Conservation (phyloP, 257 asterid species). For the Solanum paucissectum region DNA sequence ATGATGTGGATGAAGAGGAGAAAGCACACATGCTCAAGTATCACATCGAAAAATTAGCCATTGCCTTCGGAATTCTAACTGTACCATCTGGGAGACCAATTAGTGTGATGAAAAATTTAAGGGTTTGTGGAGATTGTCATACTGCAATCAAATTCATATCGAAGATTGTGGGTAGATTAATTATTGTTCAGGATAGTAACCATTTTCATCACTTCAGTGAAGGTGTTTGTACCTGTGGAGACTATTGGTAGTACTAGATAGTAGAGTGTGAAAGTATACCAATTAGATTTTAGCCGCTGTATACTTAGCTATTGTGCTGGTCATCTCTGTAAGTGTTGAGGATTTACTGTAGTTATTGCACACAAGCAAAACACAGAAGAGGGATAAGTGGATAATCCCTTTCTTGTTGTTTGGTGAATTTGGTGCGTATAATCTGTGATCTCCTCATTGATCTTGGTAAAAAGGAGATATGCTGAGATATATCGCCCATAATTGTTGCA, state of each 20-base stretch:
- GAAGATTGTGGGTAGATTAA: too few species aligned
- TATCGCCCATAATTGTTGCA: not conserved
- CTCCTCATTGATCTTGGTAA: not conserved
- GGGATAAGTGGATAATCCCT: not conserved
- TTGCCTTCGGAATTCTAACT: too few species aligned
- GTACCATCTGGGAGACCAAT: too few species aligned
- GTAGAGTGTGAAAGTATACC: not conserved
- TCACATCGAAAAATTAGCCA: too few species aligned
- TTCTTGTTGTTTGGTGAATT: not conserved
- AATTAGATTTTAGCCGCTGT: not conserved
- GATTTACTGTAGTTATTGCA: not conserved
- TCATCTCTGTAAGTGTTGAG: not conserved
- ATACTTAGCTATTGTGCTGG: not conserved
- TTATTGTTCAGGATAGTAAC: slow-evolving; percentile 35
- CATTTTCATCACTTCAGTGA: slow-evolving; percentile 80
- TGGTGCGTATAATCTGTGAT: not conserved
- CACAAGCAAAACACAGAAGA: not conserved
- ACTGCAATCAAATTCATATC: too few species aligned
- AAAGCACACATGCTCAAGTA: too few species aligned
- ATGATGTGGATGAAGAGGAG: too few species aligned
- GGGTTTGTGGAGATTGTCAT: too few species aligned
- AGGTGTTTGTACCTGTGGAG: slow-evolving; percentile 84
- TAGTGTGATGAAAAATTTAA: too few species aligned
- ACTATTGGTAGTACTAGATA: slow-evolving; percentile 52
- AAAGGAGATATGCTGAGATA: not conserved